These are phyloP conservation scores for Fomitopsis betulina DNA, from an alignment of 1,284 basidiomycete species.

Conservation along the genomic window DNA sequence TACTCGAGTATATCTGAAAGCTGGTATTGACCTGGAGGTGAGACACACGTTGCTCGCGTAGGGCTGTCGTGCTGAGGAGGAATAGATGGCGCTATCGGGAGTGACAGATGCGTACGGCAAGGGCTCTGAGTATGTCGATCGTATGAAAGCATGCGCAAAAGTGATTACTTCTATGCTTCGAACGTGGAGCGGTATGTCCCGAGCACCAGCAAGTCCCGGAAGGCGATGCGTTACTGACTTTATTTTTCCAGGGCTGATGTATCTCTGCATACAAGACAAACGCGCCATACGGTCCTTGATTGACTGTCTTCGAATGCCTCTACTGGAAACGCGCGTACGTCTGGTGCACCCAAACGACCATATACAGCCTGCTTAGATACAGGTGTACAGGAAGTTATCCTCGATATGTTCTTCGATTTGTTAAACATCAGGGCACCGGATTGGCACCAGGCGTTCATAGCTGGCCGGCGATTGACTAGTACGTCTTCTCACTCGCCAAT, in stretches of 20 bases:
- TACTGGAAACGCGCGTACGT: conserved; percentile 77
- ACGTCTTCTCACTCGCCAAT: conserved; percentile 20
- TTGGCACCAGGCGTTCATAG: conserved; percentile 89
- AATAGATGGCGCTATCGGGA: conserved; percentile 77
- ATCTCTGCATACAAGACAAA: conserved; percentile 89
- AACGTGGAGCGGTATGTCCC: conserved; percentile 87
- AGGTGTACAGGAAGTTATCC: conserved; percentile 74
- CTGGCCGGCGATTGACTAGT: conserved; percentile 84
- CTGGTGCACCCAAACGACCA: not conserved
- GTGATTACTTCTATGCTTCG: conserved; percentile 83
- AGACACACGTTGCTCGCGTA: conserved; percentile 15
- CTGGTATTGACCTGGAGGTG: conserved; percentile 91
- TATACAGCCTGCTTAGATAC: not conserved
- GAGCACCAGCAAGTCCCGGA: not conserved
- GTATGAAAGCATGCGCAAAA: conserved; percentile 72
- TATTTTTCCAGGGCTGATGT: conserved; percentile 72
- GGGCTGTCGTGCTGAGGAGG: not conserved
- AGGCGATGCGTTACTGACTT: too few species aligned
- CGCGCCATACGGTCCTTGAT: conserved; percentile 83
- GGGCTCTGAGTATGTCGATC: conserved; percentile 70
- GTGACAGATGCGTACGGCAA: conserved; percentile 91
- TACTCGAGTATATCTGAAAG: conserved; percentile 74
- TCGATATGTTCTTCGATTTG: conserved; percentile 94
- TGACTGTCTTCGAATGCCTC: conserved; percentile 84
- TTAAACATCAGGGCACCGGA: conserved; percentile 86